Evolutionary conservation across 2,329 filamentous ascomycete species (phyloP).

Genomic region (Ascochyta fabae): DNA sequence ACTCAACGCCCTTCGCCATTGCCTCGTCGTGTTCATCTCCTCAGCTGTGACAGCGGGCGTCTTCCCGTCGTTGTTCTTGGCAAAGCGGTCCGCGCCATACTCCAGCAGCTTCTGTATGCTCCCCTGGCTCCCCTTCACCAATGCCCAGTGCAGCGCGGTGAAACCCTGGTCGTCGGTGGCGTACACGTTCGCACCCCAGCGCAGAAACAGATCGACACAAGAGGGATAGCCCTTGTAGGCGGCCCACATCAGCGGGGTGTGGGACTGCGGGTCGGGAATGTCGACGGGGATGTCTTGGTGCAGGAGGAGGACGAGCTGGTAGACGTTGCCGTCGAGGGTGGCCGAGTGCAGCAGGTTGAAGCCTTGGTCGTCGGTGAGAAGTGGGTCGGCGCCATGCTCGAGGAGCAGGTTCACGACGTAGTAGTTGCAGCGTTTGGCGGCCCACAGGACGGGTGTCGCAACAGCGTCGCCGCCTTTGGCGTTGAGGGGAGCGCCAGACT

Average conservation of each 20-base stretch:
- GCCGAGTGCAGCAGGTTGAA: constrained; percentile 98
- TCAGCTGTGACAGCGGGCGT: constrained; percentile 83
- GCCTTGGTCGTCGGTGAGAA: constrained; percentile 90
- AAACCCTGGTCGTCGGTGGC: constrained; percentile 90
- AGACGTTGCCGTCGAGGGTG: constrained; percentile 94
- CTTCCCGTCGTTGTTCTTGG: constrained; percentile 87
- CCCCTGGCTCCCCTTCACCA: constrained; percentile 88
- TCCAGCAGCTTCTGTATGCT: constrained; percentile 95
- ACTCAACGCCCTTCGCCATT: constrained; percentile 82
- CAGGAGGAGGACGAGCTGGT: constrained; percentile 84
- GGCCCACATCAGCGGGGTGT: constrained; percentile 98
- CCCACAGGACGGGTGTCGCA: constrained; percentile 95
- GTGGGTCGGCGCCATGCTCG: constrained; percentile 87
- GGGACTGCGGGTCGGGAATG: constrained; percentile 84
- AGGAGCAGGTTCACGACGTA: constrained; percentile 94
- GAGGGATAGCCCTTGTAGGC: constrained; percentile 96
- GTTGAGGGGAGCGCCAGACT: constrained; percentile 87
- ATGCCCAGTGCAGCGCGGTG: constrained; percentile 92
- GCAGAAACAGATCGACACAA: constrained; percentile 88
- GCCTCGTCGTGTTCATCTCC: constrained; percentile 84
- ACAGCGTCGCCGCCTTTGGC: constrained; percentile 93
- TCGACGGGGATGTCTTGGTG: constrained; percentile 97
- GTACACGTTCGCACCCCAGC: constrained; percentile 95
- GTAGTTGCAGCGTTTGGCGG: constrained; percentile 94
- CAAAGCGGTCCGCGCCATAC: constrained; percentile 93